These are phyloP conservation scores for Kingdonia uniflora DNA, from an alignment of 164 flowering plant genomes.

Conservation along the genomic window DNA sequence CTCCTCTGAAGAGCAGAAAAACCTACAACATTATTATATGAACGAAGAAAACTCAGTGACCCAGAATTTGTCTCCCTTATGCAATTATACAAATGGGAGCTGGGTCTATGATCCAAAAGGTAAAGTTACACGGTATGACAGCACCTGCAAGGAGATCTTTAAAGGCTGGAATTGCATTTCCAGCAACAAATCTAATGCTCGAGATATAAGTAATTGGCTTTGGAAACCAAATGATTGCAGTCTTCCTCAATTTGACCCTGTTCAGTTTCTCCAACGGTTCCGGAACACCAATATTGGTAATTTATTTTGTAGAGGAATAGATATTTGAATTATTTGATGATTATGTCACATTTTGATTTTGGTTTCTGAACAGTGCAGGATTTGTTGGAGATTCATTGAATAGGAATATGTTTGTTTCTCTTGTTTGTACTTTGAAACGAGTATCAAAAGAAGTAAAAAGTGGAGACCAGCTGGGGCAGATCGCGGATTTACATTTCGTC, in stretches of 20 bases:
- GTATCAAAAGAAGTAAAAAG: constrained; percentile 67
- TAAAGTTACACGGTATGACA: constrained; percentile 39
- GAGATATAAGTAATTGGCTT: constrained; percentile 51
- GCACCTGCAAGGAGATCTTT: constrained; percentile 87
- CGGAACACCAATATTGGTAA: constrained; percentile 68
- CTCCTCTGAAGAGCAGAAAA: not conserved
- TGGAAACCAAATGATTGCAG: constrained; percentile 68
- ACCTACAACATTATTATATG: not conserved
- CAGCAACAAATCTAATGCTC: constrained; percentile 49
- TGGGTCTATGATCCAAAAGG: constrained; percentile 62
- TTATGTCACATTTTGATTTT: too few relatives aligned
- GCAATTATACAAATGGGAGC: constrained; percentile 58
- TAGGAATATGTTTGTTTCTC: constrained; percentile 94
- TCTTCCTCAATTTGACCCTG: constrained; percentile 60
- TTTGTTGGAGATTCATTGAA: constrained; percentile 96
- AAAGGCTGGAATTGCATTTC: constrained; percentile 91
- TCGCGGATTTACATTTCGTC: constrained; percentile 82
- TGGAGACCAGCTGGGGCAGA: constrained; percentile 97
- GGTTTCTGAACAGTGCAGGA: constrained; percentile 61
- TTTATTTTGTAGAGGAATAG: constrained; percentile 3
- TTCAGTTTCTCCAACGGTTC: constrained; percentile 41
- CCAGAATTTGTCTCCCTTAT: constrained; percentile 5
- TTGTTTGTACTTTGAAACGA: constrained; percentile 61
- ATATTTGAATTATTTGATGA: too few relatives aligned
- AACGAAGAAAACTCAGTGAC: not conserved